Conservation (phyloP, 139 green algal species). For the Auxenochlorella pyrenoidosa region DNA sequence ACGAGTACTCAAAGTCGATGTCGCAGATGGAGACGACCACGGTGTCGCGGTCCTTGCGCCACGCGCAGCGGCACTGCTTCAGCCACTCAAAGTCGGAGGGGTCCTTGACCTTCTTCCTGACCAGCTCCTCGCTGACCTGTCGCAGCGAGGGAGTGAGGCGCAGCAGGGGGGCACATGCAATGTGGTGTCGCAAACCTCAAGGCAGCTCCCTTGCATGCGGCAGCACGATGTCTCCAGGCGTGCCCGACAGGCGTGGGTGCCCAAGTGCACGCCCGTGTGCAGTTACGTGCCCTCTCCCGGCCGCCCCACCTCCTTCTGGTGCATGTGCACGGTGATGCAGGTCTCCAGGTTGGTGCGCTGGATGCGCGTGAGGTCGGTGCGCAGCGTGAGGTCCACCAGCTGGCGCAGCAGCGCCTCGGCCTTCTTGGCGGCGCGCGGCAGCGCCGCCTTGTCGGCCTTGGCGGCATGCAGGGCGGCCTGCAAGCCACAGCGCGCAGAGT, state of each 20-base stretch:
- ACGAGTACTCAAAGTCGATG: constrained; percentile 98
- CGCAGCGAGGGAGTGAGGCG: neutral
- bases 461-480: constrained; percentile 45
- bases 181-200: neutral
- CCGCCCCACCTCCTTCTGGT: constrained; percentile 97
- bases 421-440: constrained; percentile 91
- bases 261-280: too few relatives aligned
- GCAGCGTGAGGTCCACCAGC: constrained; percentile 89
- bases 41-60: constrained; percentile 92
- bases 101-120: constrained; percentile 67
- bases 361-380: constrained; percentile 80
- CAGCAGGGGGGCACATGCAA: neutral
- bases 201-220: neutral
- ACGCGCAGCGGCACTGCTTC: constrained; percentile 96
- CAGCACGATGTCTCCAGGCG: too few relatives aligned
- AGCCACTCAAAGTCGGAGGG: constrained; percentile 98
- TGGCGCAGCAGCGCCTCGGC: constrained; percentile 76
- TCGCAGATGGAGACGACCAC: constrained; percentile 97
- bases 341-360: constrained; percentile 96
- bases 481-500: too few relatives aligned
- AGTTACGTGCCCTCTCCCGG: too few relatives aligned
- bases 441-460: constrained; percentile 89
- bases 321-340: constrained; percentile 97
- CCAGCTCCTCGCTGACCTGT: constrained; percentile 20
- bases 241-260: too few relatives aligned